phyloP scores from a whole-genome alignment of 768 basidiomycete species.

The Lactarius psammicola region DNA sequence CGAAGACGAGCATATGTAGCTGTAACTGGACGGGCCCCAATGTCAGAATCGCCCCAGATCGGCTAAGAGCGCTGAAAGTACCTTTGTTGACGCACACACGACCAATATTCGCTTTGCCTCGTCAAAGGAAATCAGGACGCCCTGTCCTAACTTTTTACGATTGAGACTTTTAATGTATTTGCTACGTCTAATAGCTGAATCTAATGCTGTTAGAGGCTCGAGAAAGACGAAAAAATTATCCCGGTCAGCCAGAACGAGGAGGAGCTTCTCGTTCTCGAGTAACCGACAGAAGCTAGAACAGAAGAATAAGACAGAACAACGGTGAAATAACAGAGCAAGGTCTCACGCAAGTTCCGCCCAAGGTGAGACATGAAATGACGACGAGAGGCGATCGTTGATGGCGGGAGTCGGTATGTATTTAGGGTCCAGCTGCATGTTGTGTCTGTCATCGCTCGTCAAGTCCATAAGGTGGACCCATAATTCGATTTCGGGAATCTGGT shows the following conservation, averaged over 20 bases:
- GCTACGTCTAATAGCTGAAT: neutral
- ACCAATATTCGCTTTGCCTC: constrained; percentile 51
- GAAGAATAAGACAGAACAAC: neutral
- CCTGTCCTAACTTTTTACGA: constrained; percentile 46
- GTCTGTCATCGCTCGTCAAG: constrained; percentile 11
- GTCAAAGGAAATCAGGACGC: constrained; percentile 49
- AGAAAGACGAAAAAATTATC: constrained; percentile 17
- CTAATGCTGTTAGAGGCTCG: constrained; percentile 7
- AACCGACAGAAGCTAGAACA: constrained; percentile 19
- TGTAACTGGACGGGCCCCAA: constrained; percentile 29
- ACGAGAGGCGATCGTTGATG: neutral
- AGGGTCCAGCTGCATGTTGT: constrained; percentile 9
- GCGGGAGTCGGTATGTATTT: constrained; percentile 4
- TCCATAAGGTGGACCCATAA: constrained; percentile 5
- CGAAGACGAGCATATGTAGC: constrained; percentile 48
- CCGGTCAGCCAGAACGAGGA: constrained; percentile 13
- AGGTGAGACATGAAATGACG: neutral
- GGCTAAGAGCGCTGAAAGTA: constrained; percentile 18
- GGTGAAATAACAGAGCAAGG: neutral
- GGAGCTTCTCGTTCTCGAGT: constrained; percentile 18
- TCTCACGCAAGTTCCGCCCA: neutral
- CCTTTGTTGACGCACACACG: constrained; percentile 46
- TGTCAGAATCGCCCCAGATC: neutral
- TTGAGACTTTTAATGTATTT: constrained; percentile 32
- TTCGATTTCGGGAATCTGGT: neutral